Percentiles rank a stretch among this genome's conserved stretches.
Evolutionary conservation across 768 basidiomycete genomes (phyloP).

Genomic region (Tricholoma terreum): DNA sequence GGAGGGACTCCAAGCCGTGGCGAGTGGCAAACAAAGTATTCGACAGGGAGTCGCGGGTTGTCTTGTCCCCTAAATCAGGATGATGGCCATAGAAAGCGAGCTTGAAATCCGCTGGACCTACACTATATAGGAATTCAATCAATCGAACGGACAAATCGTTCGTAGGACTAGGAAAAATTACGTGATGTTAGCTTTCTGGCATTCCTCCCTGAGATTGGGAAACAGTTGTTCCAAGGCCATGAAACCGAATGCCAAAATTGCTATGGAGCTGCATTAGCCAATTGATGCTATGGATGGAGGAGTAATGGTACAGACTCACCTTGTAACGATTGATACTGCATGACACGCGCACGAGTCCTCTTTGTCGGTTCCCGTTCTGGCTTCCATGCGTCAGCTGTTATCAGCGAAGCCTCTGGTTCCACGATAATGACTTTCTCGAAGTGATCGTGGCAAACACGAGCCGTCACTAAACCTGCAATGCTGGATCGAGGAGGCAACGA

Average conservation of each 20-base stretch:
- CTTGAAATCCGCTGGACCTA: conserved; percentile 17
- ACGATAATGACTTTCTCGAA: conserved; percentile 30
- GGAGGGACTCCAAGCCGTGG: conserved; percentile 26
- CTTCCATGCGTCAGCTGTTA: conserved; percentile 17
- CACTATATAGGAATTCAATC: conserved; percentile 4
- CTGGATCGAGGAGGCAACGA: conserved; percentile 12
- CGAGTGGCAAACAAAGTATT: conserved; percentile 20
- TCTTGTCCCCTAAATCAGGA: conserved; percentile 6
- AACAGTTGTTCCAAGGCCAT: background rate
- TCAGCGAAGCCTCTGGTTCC: conserved; percentile 28
- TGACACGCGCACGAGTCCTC: conserved; percentile 13
- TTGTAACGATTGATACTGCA: conserved; percentile 26
- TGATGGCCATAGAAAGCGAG: conserved; percentile 10
- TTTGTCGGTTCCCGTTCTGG: conserved; percentile 16
- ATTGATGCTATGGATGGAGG: background rate
- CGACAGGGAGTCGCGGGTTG: conserved; percentile 10
- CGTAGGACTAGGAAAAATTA: background rate
- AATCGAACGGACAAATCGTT: background rate
- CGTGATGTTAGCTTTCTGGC: background rate
- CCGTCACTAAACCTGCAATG: conserved; percentile 27
- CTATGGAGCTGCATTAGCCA: background rate
- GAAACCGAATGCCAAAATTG: background rate
- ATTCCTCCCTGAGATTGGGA: background rate
- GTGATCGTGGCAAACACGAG: conserved; percentile 29
- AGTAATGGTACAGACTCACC: background rate